A percentile compares a stretch with the other conserved stretches of the same genome.
phyloP scores from a whole-genome alignment of 1,284 basidiomycete species.

The Lentinula novae-zelandiae region DNA sequence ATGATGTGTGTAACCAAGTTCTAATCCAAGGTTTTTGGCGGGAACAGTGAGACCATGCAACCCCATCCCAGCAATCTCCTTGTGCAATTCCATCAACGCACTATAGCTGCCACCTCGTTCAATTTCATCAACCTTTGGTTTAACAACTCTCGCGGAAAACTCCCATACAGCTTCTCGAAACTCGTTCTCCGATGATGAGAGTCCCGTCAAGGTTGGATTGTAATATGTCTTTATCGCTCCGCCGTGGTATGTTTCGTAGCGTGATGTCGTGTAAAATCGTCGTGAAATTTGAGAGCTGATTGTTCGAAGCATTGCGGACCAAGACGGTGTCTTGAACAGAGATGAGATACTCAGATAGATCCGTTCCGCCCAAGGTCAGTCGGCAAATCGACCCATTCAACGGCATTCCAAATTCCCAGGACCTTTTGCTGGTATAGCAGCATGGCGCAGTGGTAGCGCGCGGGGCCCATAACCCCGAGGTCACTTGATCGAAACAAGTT shows the following conservation, averaged over 20 bases:
- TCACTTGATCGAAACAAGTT: conserved; percentile 25
- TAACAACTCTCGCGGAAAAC: conserved; percentile 79
- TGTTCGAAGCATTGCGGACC: no score
- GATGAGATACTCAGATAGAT: no score
- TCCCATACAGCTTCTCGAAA: conserved; percentile 75
- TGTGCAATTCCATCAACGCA: conserved; percentile 75
- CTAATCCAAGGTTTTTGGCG: conserved; percentile 69
- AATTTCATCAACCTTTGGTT: conserved; percentile 76
- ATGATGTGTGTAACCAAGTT: conserved; percentile 83
- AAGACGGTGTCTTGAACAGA: no score
- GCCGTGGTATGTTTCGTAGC: background rate
- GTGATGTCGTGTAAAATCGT: background rate
- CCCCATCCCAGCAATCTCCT: conserved; percentile 86
- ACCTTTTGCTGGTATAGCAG: background rate
- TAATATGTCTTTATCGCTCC: conserved; percentile 47
- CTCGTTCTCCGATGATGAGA: conserved; percentile 82
- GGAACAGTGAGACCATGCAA: conserved; percentile 82
- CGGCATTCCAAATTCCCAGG: no score
- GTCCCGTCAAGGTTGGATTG: conserved; percentile 74
- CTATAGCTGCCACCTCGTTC: conserved; percentile 35
- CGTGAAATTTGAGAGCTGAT: background rate
- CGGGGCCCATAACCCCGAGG: conserved; percentile 18
- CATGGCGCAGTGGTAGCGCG: conserved; percentile 9
- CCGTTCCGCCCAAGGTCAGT: no score
- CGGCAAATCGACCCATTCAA: no score